Conservation (phyloP, 2,329 filamentous ascomycete genomes). For the Penicillium sp. region DNA sequence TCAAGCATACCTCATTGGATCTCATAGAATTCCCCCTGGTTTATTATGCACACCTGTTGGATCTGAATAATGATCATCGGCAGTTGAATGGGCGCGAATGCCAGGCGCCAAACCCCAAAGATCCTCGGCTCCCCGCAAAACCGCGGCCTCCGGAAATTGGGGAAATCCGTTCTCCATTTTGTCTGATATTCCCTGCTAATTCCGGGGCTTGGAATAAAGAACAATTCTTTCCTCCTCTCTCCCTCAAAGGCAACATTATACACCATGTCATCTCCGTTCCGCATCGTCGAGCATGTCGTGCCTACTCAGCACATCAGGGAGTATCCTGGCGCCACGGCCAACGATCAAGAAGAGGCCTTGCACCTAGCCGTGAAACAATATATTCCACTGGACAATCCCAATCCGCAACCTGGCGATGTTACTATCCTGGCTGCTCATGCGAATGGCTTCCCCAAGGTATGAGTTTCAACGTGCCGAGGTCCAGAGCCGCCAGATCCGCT, state of each 20-base stretch:
- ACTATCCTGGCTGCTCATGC: conserved; percentile 86
- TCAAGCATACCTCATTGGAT: not conserved
- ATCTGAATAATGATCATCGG: not conserved
- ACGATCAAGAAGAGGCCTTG: conserved; percentile 71
- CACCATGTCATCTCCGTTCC: conserved; percentile 50
- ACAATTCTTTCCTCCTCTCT: conserved; percentile 23
- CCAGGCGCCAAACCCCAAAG: conserved; percentile 1
- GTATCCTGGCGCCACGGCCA: conserved; percentile 70
- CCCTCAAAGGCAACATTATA: not conserved
- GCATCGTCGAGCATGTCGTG: conserved; percentile 71
- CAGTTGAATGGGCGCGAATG: conserved; percentile 3
- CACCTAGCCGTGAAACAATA: conserved; percentile 84
- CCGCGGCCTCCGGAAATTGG: conserved; percentile 19
- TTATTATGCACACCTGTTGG: not conserved
- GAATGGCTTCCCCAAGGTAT: conserved; percentile 87
- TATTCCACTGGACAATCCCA: conserved; percentile 67
- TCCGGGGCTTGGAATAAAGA: not conserved
- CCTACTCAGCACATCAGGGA: conserved; percentile 77
- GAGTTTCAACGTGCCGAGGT: conserved; percentile 6
- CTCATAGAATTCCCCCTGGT: not conserved
- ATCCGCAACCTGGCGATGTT: conserved; percentile 70
- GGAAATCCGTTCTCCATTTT: conserved; percentile 7
- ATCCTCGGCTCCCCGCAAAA: conserved; percentile 13
- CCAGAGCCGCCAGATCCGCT: conserved; percentile 1
- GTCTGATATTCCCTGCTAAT: not conserved